Base-by-base conservation (phyloP, 1,284 basidiomycete genomes). In the Leccinum idahoense region DNA sequence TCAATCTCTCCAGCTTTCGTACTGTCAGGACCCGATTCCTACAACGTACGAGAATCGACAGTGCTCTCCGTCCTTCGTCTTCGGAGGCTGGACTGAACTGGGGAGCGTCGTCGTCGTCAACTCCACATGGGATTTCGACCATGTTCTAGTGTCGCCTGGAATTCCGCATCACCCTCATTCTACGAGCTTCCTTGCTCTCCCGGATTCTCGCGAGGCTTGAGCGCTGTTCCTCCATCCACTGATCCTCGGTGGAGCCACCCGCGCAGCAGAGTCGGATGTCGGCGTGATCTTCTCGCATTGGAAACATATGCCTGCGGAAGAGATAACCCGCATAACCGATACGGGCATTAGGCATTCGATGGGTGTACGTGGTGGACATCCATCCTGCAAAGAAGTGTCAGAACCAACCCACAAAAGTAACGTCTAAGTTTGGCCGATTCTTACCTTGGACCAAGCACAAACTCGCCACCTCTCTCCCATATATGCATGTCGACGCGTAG, bases 401-500 rank as follows among this genome's bases (percentile, higher is more conserved):
- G 18, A 41, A 37, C 41, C 7, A 49, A 44, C 67, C 29, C 63
- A 66, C 39, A 62, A 55, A 58, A 62, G 74, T 64, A 4, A 66
- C 57, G 60, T 35, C 23, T 60, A 60, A 39, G 60, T 12, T 15
- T 2, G 14, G 37, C 62, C 15, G 44, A 2, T 44, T 72, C 83
- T 71, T 63, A 88, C 86, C 86, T 87, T 57, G 90, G 90, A 26
- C 90, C 90, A 60, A 96, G 82, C 18, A 18, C 18, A 18, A 18
- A 18, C 18, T 93, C 88, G 0, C 93, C 93, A 1, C 89, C 90
- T 62, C 85, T 86, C 74, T 88, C 87, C 84, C 86, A 89, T 10
- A 94, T 79, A 0, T 92, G 90, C 85, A 93, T 87, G 41, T 89
- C 83, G 14, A 84, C 81, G 60, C 82, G 82, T 54, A 91, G 70